These are phyloP conservation scores for Clavulina sp. DNA, from an alignment of 768 basidiomycete species.

Conservation along the genomic window DNA sequence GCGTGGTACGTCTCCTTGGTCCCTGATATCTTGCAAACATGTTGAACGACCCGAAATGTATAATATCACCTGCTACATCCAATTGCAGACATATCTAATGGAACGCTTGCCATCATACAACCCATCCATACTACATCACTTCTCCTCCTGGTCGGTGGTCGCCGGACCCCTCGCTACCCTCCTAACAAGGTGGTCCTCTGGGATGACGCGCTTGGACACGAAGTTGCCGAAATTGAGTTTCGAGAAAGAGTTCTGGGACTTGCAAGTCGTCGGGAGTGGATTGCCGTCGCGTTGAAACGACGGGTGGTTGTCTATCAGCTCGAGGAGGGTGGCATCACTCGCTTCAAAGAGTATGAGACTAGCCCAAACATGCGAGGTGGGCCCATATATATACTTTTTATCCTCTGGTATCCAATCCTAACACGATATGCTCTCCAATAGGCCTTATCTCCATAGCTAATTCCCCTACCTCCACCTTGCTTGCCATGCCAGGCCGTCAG, in stretches of 20 bases:
- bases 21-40: constrained; percentile 3
- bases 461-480: constrained; percentile 56
- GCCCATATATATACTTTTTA: not conserved
- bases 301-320: constrained; percentile 67
- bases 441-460: constrained; percentile 72
- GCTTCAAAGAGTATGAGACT: constrained; percentile 71
- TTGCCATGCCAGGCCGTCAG: constrained; percentile 72
- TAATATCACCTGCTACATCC: not conserved
- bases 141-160: constrained; percentile 74
- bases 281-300: constrained; percentile 62
- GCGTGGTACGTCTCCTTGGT: constrained; percentile 36
- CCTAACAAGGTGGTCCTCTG: constrained; percentile 84
- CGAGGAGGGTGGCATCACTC: constrained; percentile 34
- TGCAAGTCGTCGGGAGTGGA: constrained; percentile 67
- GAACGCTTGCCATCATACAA: constrained; percentile 57
- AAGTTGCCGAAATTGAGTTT: constrained; percentile 82
- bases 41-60: constrained; percentile 7
- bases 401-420: not conserved
- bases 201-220: constrained; percentile 60
- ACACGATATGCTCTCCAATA: constrained; percentile 18
- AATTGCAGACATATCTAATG: constrained; percentile 49
- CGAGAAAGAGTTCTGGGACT: constrained; percentile 66
- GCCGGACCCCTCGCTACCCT: constrained; percentile 73
- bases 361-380: constrained; percentile 69
- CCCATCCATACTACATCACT: constrained; percentile 71